These are phyloP conservation scores for Daldinia concentrica DNA, from an alignment of 495 filamentous ascomycete genomes.

Conservation along the genomic window DNA sequence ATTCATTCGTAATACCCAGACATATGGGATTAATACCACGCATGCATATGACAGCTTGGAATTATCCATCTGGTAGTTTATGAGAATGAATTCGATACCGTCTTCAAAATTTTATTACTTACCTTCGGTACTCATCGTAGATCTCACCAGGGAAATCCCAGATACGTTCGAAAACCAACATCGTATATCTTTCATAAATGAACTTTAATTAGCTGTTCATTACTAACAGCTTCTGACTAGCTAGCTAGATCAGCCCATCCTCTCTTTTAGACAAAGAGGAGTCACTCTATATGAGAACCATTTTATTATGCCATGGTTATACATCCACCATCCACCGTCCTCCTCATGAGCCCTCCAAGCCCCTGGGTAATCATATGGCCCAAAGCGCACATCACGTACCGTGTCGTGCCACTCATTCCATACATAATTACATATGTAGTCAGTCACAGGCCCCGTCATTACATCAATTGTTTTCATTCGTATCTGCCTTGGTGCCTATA, in stretches of 20 bases:
- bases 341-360: background rate
- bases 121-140: too few relatives aligned
- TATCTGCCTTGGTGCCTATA: constrained; percentile 19
- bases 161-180: too few relatives aligned
- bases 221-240: background rate
- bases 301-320: background rate
- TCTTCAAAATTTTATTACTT: too few relatives aligned
- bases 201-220: background rate
- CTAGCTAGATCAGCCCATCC: background rate
- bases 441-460: background rate
- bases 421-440: background rate
- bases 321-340: background rate
- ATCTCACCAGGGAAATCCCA: too few relatives aligned
- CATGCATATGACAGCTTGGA: too few relatives aligned
- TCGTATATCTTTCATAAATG: background rate
- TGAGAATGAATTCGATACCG: too few relatives aligned
- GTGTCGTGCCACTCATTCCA: background rate
- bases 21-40: too few relatives aligned
- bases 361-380: background rate
- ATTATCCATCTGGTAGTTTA: too few relatives aligned
- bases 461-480: constrained; percentile 22
- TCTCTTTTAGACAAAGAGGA: background rate
- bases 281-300: background rate
- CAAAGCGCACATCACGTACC: background rate
- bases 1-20: too few relatives aligned